These are phyloP conservation scores for Fusarium falciforme DNA, from an alignment of 2,329 filamentous ascomycete species.

Conservation along the genomic window DNA sequence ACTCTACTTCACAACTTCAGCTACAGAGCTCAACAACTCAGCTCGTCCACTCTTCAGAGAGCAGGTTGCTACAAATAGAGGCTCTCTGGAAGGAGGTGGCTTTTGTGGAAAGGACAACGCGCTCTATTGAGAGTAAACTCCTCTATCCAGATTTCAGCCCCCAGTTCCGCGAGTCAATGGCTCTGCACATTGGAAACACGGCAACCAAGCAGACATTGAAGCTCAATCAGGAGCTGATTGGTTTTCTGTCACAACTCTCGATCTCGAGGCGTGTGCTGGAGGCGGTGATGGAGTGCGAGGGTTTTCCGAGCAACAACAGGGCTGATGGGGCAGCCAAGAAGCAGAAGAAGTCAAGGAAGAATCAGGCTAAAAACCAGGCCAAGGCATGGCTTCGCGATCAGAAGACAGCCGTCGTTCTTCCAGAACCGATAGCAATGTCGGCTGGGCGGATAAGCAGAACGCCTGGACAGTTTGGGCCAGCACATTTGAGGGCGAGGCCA, in stretches of 20 bases:
- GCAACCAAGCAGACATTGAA: conserved; percentile 35
- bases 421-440: conserved; percentile 4
- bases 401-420: not conserved
- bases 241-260: conserved; percentile 14
- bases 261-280: conserved; percentile 4
- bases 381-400: not conserved
- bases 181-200: conserved; percentile 39
- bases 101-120: conserved; percentile 42
- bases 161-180: conserved; percentile 47
- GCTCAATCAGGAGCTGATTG: conserved; percentile 39
- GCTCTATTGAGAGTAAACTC: conserved; percentile 51
- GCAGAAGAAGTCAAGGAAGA: not conserved
- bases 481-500: conserved; percentile 16
- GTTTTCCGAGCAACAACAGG: conserved; percentile 4
- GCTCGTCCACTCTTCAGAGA: conserved; percentile 26
- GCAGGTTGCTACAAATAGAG: conserved; percentile 49
- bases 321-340: not conserved
- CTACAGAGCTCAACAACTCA: not conserved
- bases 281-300: conserved; percentile 20
- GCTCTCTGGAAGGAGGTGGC: conserved; percentile 49
- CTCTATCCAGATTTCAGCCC: conserved; percentile 45
- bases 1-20: conserved; percentile 18
- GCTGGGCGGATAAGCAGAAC: conserved; percentile 16
- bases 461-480: conserved; percentile 9
- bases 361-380: not conserved